Evolutionary conservation across 306 rosid genomes (phyloP).

Genomic region (Cucumis sativus): Cucumber_9930_V3 NC_026657.2:10545501-10546000

Average conservation of each 20-base stretch:
- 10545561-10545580: slow-evolving; percentile 4
- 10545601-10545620: slow-evolving; percentile 8
- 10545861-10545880: slow-evolving; percentile 9
- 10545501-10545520: background rate
- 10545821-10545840: background rate
- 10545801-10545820: background rate
- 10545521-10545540: slow-evolving; percentile 9
- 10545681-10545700: slow-evolving; percentile 2
- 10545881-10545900: slow-evolving; percentile 9
- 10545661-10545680: slow-evolving; percentile 16
- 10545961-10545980: background rate
- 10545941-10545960: background rate
- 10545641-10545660: slow-evolving; percentile 16
- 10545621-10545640: slow-evolving; percentile 11
- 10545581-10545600: slow-evolving; percentile 8
- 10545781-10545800: background rate
- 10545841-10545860: slow-evolving; percentile 9
- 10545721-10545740: slow-evolving; percentile 6
- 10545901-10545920: background rate
- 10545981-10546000: background rate
- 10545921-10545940: slow-evolving; percentile 1
- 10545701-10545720: slow-evolving; percentile 1
- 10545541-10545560: slow-evolving; percentile 6
- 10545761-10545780: background rate
- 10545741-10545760: background rate